Evolutionary conservation across 139 green algal species (phyloP).

Genomic region (Micractinium conductrix): DNA sequence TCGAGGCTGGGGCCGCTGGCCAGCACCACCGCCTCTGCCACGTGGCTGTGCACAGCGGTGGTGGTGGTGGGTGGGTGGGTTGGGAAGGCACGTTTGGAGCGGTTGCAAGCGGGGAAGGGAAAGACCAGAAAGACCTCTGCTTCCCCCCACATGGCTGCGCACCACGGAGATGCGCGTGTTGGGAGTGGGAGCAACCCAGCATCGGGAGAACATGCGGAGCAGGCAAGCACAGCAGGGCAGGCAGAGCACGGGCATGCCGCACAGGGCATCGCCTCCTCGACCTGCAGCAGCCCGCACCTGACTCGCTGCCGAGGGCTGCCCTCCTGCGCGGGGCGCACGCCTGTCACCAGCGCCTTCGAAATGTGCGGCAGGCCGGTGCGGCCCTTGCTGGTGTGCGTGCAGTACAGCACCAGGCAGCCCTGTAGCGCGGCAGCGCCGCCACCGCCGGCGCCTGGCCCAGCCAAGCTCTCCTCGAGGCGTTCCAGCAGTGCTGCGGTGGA

Average conservation of each 20-base stretch:
- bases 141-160: background rate
- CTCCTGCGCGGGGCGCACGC: background rate
- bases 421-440: background rate
- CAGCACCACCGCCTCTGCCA: no score
- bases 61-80: background rate
- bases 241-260: background rate
- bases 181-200: no score
- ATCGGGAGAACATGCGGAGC: no score
- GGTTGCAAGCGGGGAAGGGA: no score
- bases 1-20: no score
- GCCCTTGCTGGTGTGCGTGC: background rate
- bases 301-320: background rate
- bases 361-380: background rate
- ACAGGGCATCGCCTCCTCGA: background rate
- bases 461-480: background rate
- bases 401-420: constrained; percentile 4
- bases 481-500: background rate
- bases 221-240: background rate
- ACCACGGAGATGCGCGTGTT: no score
- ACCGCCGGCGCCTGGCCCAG: background rate
- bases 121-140: no score
- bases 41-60: no score
- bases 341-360: background rate
- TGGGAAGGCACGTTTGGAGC: no score
- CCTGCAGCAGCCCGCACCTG: background rate